phyloP scores from a whole-genome alignment of 495 filamentous ascomycete species.

The Trichoderma orchidacearum region DNA sequence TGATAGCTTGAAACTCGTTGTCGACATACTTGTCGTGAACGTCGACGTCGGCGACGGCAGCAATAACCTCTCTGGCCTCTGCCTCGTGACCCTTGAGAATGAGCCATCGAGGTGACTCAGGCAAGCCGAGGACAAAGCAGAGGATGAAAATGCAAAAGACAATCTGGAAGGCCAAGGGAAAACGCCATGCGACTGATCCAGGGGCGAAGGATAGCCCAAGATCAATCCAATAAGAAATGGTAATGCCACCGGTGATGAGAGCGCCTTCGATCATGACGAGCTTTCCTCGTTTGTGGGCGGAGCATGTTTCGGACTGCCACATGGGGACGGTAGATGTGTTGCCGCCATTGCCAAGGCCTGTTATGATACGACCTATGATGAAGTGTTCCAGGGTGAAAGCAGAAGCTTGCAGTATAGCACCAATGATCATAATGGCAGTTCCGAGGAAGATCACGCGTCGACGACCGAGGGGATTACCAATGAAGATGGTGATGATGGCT shows the following conservation, averaged over 20 bases:
- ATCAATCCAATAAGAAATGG: slow-evolving; percentile 63
- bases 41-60: slow-evolving; percentile 41
- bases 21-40: slow-evolving; percentile 40
- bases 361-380: slow-evolving; percentile 48
- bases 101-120: slow-evolving; percentile 65
- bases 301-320: slow-evolving; percentile 70
- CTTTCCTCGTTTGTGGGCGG: slow-evolving; percentile 58
- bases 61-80: slow-evolving; percentile 50
- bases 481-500: slow-evolving; percentile 52
- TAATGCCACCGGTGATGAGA: slow-evolving; percentile 59
- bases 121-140: slow-evolving; percentile 46
- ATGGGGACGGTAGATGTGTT: slow-evolving; percentile 50
- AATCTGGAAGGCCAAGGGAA: slow-evolving; percentile 62
- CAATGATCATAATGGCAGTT: slow-evolving; percentile 56
- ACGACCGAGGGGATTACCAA: slow-evolving; percentile 59
- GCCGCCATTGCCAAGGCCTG: slow-evolving; percentile 53
- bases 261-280: slow-evolving; percentile 70
- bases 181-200: slow-evolving; percentile 55
- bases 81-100: slow-evolving; percentile 54
- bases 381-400: slow-evolving; percentile 47
- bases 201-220: slow-evolving; percentile 55
- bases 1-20: slow-evolving; percentile 57
- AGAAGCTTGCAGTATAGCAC: slow-evolving; percentile 49
- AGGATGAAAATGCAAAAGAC: slow-evolving; percentile 51
- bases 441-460: slow-evolving; percentile 57